phyloP scores from a whole-genome alignment of 116 monocot species.

The Dioscorea cayenensis region DNA sequence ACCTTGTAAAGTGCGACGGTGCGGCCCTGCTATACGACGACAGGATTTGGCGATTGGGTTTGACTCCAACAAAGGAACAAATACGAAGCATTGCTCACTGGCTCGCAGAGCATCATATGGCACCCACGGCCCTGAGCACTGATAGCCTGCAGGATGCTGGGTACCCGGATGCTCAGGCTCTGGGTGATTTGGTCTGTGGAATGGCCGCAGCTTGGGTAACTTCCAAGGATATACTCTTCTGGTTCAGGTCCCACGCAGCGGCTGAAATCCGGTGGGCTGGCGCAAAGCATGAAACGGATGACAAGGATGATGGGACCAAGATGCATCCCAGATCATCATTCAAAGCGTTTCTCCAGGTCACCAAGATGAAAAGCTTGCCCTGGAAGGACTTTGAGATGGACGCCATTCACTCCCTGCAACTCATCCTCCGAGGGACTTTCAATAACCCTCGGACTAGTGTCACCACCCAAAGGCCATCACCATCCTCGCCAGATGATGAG shows the following conservation, averaged over 20 bases:
- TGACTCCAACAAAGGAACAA: constrained; percentile 50
- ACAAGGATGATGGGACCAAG: constrained; percentile 52
- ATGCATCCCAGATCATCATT: constrained; percentile 89
- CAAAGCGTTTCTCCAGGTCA: constrained; percentile 77
- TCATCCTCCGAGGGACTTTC: constrained; percentile 67
- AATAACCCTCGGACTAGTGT: not conserved
- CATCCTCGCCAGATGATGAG: constrained; percentile 11
- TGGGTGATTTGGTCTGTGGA: constrained; percentile 68
- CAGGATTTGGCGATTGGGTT: constrained; percentile 46
- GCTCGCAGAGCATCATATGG: constrained; percentile 54
- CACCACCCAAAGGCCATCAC: not conserved
- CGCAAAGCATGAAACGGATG: constrained; percentile 58
- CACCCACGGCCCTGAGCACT: constrained; percentile 75
- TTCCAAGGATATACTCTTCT: constrained; percentile 68
- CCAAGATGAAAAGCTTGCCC: constrained; percentile 64
- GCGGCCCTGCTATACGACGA: constrained; percentile 67
- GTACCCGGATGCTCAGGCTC: constrained; percentile 48
- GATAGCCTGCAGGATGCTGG: constrained; percentile 87
- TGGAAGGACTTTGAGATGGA: constrained; percentile 95
- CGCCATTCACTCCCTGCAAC: constrained; percentile 88
- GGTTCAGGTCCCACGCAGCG: constrained; percentile 70
- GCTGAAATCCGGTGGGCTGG: constrained; percentile 83
- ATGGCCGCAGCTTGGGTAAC: constrained; percentile 79
- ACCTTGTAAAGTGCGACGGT: constrained; percentile 81
- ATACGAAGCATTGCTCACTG: constrained; percentile 59